phyloP scores from a whole-genome alignment of 495 filamentous ascomycete species.

The Trichocladium uniseriatum region DNA sequence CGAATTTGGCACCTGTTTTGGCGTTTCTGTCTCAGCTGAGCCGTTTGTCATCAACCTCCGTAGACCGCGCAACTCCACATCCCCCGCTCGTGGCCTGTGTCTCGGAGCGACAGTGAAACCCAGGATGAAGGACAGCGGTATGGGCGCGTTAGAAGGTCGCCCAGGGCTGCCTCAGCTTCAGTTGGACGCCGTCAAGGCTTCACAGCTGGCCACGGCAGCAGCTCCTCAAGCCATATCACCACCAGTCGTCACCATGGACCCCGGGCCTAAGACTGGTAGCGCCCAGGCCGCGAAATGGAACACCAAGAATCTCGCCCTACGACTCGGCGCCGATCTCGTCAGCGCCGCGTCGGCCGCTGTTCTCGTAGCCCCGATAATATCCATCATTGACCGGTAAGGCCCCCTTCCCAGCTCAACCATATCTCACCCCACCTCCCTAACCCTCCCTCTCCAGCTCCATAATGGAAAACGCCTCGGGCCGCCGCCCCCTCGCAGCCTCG shows the following conservation, averaged over 20 bases:
- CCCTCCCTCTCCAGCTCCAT: conserved; percentile 52
- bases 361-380: conserved; percentile 78
- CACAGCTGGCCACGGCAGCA: neutral
- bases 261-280: neutral
- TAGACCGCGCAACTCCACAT: too few relatives aligned
- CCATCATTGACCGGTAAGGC: conserved; percentile 78
- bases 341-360: conserved; percentile 71
- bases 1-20: neutral
- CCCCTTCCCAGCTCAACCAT: neutral
- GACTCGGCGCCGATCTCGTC: conserved; percentile 62
- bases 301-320: conserved; percentile 57
- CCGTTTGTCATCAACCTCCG: neutral
- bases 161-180: neutral
- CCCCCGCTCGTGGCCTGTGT: neutral
- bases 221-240: neutral
- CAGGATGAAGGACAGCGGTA: conserved; percentile 8
- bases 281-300: conserved; percentile 50
- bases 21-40: neutral
- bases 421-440: conserved; percentile 1
- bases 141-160: neutral
- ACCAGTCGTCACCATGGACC: neutral
- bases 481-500: conserved; percentile 57
- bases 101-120: neutral
- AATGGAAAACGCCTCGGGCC: conserved; percentile 89
- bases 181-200: neutral